Evolutionary conservation across 345 rosid genomes (phyloP).

Genomic region (Populus euphratica): DNA sequence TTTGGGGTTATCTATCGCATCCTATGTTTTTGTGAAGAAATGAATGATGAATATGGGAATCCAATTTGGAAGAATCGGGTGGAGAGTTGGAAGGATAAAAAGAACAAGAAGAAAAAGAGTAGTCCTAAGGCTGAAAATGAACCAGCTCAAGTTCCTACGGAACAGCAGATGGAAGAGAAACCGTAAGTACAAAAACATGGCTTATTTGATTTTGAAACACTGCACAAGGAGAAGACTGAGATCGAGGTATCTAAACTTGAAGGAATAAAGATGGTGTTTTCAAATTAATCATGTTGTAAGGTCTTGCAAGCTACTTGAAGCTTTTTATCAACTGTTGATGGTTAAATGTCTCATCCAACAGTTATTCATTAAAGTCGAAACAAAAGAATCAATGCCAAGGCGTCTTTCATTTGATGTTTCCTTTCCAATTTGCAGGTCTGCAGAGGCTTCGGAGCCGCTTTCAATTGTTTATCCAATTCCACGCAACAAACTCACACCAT

Average conservation of each 20-base stretch:
- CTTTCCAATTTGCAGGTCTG: constrained; percentile 41
- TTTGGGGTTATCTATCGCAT: constrained; percentile 1
- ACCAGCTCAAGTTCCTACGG: constrained; percentile 59
- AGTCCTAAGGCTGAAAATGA: constrained; percentile 52
- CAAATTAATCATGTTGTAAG: not conserved
- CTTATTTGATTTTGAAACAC: not conserved
- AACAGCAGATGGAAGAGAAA: constrained; percentile 86
- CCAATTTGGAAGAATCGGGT: constrained; percentile 98
- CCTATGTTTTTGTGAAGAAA: constrained; percentile 42
- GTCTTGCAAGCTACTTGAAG: not conserved
- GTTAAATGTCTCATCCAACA: not conserved
- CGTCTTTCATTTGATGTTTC: not conserved
- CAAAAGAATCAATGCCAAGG: not conserved
- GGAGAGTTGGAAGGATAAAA: constrained; percentile 96
- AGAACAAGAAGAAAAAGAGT: constrained; percentile 70
- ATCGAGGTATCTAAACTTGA: not conserved
- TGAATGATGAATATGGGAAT: constrained; percentile 78
- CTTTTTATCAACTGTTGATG: not conserved
- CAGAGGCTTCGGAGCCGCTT: constrained; percentile 63
- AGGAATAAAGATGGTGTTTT: not conserved
- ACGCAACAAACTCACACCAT: constrained; percentile 62
- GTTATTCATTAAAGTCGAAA: not conserved
- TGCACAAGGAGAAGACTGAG: not conserved
- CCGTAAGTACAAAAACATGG: constrained; percentile 7
- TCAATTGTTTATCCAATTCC: constrained; percentile 64